A percentile compares a stretch with the other conserved stretches of the same genome.
These are phyloP conservation scores for Amphirosellinia nigrospora DNA, from an alignment of 495 filamentous ascomycete genomes.

Conservation along the genomic window DNA sequence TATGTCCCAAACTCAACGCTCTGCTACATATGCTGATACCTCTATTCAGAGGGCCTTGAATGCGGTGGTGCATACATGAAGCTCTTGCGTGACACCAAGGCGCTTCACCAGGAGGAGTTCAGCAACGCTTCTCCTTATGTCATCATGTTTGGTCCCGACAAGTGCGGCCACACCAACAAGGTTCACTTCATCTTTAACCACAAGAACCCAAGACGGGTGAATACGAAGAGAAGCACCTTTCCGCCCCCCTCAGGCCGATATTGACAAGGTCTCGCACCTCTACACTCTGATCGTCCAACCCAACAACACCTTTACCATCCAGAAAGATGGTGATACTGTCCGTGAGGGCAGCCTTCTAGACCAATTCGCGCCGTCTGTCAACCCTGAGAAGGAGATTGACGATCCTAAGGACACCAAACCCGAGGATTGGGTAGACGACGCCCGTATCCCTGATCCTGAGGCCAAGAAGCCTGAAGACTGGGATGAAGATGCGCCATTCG, in stretches of 20 bases:
- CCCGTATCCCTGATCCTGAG: slow-evolving; percentile 87
- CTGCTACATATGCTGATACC: slow-evolving; percentile 8
- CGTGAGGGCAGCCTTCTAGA: slow-evolving; percentile 93
- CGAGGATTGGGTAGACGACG: slow-evolving; percentile 92
- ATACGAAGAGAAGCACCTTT: slow-evolving; percentile 99
- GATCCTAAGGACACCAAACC: slow-evolving; percentile 96
- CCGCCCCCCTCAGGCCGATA: slow-evolving; percentile 82
- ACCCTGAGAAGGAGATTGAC: slow-evolving; percentile 95
- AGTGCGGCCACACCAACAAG: slow-evolving; percentile 99
- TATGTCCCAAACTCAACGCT: not conserved
- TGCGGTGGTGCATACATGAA: slow-evolving; percentile 99
- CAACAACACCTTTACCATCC: slow-evolving; percentile 92
- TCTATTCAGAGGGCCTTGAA: slow-evolving; percentile 78
- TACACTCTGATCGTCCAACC: slow-evolving; percentile 96
- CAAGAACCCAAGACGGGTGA: slow-evolving; percentile 99
- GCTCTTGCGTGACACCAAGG: slow-evolving; percentile 97
- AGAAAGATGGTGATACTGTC: slow-evolving; percentile 82
- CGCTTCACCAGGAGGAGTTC: slow-evolving; percentile 96
- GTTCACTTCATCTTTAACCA: slow-evolving; percentile 99
- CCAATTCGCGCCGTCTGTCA: slow-evolving; percentile 91
- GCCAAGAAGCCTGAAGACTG: slow-evolving; percentile 97
- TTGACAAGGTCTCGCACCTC: slow-evolving; percentile 86
- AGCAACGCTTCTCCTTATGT: slow-evolving; percentile 97
- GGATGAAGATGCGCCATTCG: slow-evolving; percentile 97
- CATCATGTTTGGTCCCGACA: slow-evolving; percentile 99